Base-by-base conservation (phyloP, 169 alveolate genomes). In the Perkinsus chesapeaki region DNA sequence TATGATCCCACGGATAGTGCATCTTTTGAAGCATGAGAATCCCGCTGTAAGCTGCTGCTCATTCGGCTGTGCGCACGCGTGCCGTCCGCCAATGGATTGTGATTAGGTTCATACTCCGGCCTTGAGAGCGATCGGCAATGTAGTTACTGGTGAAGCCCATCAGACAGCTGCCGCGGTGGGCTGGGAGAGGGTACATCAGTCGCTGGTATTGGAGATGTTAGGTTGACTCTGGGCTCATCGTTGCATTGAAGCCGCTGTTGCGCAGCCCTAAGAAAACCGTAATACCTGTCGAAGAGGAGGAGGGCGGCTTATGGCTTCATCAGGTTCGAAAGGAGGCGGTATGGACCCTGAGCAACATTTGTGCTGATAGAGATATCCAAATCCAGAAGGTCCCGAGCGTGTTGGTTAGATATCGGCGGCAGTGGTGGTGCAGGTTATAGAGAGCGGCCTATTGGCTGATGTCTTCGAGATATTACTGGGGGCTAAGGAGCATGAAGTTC, bases 281-380 rank as follows among this genome's bases (percentile, higher is more conserved):
- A 23, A 60, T n/a, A n/a, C n/a, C n/a, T n/a, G n/a, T n/a, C n/a
- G 82, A 1, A 19, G 72, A 47, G 72, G 72, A 47, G 72, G 72
- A 47, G 72, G 3, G 27, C 37, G 37, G 27, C 82, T 60, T 27
- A 12, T 60, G 82, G 31, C 82, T 5, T 1, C 36, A 20, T 27
- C 12, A 60, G 82, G 31, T 60, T 20, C 97, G 98, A 94, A 98
- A 98, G 96, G 99, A 98, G 96, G 98, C 98, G 34, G 97, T 99
- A 91, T 98, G 99, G 99, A 97, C 99, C 1, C 95, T 98, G 23
- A 97, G 99, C 23, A 98, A 98, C 94, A 97, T 98, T 37, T 97
- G 99, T 3, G 99, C 99, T 47, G 99, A 99, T n/a, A 96, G 95
- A 20, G 96, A 97, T 91, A 97, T 96, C 37, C 98, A 97, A 94